Base-by-base conservation (phyloP, 164 flowering plant genomes). In the Piper betle region DNA sequence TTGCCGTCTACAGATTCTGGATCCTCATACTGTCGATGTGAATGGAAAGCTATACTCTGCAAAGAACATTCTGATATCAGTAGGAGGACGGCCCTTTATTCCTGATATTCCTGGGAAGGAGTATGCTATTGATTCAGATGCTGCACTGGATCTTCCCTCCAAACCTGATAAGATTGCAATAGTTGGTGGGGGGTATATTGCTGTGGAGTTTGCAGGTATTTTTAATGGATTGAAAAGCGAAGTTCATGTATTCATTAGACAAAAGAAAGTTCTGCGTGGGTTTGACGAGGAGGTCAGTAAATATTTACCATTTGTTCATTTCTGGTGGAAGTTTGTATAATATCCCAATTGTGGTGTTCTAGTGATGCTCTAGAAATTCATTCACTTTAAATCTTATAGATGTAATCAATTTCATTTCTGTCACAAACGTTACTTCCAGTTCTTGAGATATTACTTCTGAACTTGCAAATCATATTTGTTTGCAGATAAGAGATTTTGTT, bases 141-240 rank as follows among this genome's bases (percentile, higher is more conserved):
- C 80, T 53, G 99, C 99, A 60, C 97, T 91, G 70, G 99, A 91
- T 80, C 79, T 94, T 75, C 96, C 95, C 20, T 74, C 91, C 52
- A 85, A 76, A 66, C 99, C 97, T 37, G 68, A 68, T 65, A 94
- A 85, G 78, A 85, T 94, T 73, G 99, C 97, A 4, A 94, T 91
- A 43, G 77, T 91, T 65, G 99, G 97, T 20, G 99, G 99, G 64
- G 99, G 99, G 6, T 94, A 91, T 74, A 94, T 94, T 59, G 95
- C 96, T 59, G 33, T 91, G 71, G 99, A 93, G 74, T 91, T 93
- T 78, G 97, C 99, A 56, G 99, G 99, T 41, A 91, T 94, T 72
- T 94, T 94, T 75, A 94, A 87, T 77, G 97, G 99, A 25, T 78
- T 91, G 65, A 66, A 42, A 65, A 88, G 96, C 75, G 95, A 94